Evolutionary conservation across 2,329 filamentous ascomycete genomes (phyloP).

Genomic region (Fusarium anthophilum): DNA sequence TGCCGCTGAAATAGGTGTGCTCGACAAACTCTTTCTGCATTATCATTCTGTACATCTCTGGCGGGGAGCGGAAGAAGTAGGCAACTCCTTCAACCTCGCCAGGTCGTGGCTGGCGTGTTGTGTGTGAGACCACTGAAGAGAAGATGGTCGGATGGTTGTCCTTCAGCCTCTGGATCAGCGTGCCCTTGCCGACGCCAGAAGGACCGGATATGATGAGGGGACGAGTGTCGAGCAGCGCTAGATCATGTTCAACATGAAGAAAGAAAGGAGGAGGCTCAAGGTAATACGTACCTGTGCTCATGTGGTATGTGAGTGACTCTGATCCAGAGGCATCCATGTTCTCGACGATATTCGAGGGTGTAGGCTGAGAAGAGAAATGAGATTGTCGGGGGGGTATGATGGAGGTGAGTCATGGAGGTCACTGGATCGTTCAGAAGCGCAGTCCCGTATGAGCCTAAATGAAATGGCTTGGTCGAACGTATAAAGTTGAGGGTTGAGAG

Average conservation of each 20-base stretch:
- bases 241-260: fast-evolving
- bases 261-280: fast-evolving
- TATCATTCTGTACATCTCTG: background rate
- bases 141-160: background rate
- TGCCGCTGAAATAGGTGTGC: background rate
- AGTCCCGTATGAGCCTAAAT: background rate
- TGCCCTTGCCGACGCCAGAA: background rate
- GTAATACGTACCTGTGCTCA: background rate
- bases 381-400: background rate
- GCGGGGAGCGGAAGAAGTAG: background rate
- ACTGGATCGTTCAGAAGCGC: background rate
- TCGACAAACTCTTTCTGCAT: background rate
- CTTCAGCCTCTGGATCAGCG: background rate
- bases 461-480: background rate
- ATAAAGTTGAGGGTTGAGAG: background rate
- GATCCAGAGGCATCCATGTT: background rate
- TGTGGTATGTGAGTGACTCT: too few species aligned
- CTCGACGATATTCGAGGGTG: too few species aligned
- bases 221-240: background rate
- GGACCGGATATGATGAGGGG: background rate
- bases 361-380: background rate
- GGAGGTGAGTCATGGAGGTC: background rate
- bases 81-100: fast-evolving
- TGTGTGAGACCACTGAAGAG: background rate
- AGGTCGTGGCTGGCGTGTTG: background rate